A percentile compares a stretch with the other conserved stretches of the same genome.
Conservation (phyloP, 352 stramenopile genomes). For the Phytophthora pistaciae region DNA sequence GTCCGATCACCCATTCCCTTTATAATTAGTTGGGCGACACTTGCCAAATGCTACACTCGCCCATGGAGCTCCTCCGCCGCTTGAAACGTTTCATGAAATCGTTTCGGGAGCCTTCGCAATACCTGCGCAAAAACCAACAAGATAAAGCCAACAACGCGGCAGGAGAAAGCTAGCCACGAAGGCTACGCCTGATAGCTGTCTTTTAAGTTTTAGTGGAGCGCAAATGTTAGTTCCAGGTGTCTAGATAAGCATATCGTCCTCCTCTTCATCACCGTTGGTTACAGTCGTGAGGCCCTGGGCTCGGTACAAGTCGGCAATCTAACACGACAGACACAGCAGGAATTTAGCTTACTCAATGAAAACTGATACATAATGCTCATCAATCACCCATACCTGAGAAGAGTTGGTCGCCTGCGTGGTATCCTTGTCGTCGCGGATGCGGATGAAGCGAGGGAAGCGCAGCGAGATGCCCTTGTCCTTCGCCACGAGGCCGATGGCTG, state of each 20-base stretch:
- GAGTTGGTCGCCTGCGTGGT: slow-evolving; percentile 96
- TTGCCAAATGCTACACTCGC: slow-evolving; percentile 20
- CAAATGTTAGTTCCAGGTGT: slow-evolving; percentile 19
- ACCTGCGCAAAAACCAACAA: slow-evolving; percentile 20
- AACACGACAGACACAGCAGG: background rate
- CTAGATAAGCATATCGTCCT: slow-evolving; percentile 88
- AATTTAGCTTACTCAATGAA: background rate
- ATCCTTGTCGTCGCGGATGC: slow-evolving; percentile 98
- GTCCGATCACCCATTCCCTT: slow-evolving; percentile 29
- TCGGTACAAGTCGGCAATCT: slow-evolving; percentile 87
- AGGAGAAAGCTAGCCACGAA: slow-evolving; percentile 1
- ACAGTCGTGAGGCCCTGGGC: slow-evolving; percentile 81
- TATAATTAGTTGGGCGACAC: slow-evolving; percentile 27
- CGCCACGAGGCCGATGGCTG: slow-evolving; percentile 92
- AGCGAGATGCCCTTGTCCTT: slow-evolving; percentile 97
- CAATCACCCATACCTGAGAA: slow-evolving; percentile 88
- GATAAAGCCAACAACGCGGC: slow-evolving; percentile 9
- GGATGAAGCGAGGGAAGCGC: slow-evolving; percentile 99
- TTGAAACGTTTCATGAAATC: slow-evolving; percentile 24
- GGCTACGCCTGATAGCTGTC: slow-evolving; percentile 9
- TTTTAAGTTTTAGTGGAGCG: slow-evolving; percentile 23
- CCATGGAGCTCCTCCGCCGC: background rate
- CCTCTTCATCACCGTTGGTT: slow-evolving; percentile 66
- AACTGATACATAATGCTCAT: background rate
- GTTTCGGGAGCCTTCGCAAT: slow-evolving; percentile 21